Evolutionary conservation across 257 asterid genomes (phyloP), one percentile per base, ranked within the genome.

Genomic region (Fraxinus americana): DNA sequence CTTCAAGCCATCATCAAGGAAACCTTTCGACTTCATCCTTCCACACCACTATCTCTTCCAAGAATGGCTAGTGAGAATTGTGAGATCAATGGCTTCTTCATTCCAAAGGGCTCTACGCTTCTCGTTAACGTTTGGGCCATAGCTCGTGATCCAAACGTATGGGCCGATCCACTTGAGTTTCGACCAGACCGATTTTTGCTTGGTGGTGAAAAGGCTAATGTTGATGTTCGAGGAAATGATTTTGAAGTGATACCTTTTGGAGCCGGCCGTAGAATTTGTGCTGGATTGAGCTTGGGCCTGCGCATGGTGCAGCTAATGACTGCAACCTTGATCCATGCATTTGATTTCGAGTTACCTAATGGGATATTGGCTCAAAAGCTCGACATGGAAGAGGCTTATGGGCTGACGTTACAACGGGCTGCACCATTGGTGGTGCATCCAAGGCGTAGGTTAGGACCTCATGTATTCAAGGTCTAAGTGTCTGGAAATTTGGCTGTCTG

Each of bases 121-220:
- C 91, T 95, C 1, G 89, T 88, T 70, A 94, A 94, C 1, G 91
- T 94, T 1, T 94, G 97, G 99, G 98, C 98, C 71, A 91, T 94
- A 14, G 85, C 90, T 25, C 96, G 97, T 21, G 98, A 94, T 71
- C 96, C 98, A 10, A 38, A 88, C 0, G 13, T 17, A 4, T 92
- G 99, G 99, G 29, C 78, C 14, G 86, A 88, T 1, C 99, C 99
- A 5, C 81, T 91, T 0, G 92, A 84, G 71, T 94, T 94, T 34
- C 77, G 77, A 7, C 99, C 99, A 0, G 84, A 71, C 1, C 82
- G 98, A 13, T 94, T 92, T 85, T 54, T 92, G 17, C 82, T 88
- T 0, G 97, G 90, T 0, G 96, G 94, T 2, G 97, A 89, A 27
- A 91, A 75, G 90, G 86, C 91, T 77, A 69, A 78, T 38, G 92